phyloP scores from a whole-genome alignment of 495 filamentous ascomycete species.

The Daldinia loculata region DNA sequence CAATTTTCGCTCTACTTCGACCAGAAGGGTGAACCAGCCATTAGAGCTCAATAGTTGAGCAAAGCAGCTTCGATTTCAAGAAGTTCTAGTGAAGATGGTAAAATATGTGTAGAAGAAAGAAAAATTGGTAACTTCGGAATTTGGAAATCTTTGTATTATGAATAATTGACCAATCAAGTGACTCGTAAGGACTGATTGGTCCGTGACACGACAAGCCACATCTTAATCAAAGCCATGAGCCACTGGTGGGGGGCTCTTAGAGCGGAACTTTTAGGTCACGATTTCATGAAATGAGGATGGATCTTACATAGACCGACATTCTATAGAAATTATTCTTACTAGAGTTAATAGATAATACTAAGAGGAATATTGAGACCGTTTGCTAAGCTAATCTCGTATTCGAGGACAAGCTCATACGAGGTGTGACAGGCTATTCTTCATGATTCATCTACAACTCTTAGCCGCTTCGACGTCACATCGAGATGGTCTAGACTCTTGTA shows the following conservation, averaged over 20 bases:
- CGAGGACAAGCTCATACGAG: conserved; percentile 10
- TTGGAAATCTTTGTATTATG: conserved; percentile 15
- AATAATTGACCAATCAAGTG: conserved; percentile 20
- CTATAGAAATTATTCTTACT: too few species aligned
- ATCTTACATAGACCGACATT: neutral
- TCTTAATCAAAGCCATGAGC: conserved; percentile 2
- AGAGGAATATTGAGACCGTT: neutral
- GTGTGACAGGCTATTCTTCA: conserved; percentile 10
- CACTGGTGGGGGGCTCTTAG: neutral
- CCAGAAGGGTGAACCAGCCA: conserved; percentile 35
- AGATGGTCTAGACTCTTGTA: conserved; percentile 31
- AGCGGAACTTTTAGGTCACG: too few species aligned
- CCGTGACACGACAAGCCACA: conserved; percentile 10
- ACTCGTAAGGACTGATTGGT: neutral
- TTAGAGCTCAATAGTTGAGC: conserved; percentile 14
- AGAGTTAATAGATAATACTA: neutral
- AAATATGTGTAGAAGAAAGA: conserved; percentile 52
- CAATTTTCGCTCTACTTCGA: conserved; percentile 45
- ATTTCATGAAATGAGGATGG: too few species aligned
- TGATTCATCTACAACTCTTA: conserved; percentile 5
- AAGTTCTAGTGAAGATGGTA: conserved; percentile 45
- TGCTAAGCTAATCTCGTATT: conserved; percentile 19
- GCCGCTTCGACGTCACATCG: conserved; percentile 17
- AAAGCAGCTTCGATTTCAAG: conserved; percentile 27
- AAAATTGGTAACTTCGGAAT: conserved; percentile 12